Evolutionary conservation across 371 early-diverging fungal genomes (phyloP).

Genomic region (Chytridium lagenaria): DNA sequence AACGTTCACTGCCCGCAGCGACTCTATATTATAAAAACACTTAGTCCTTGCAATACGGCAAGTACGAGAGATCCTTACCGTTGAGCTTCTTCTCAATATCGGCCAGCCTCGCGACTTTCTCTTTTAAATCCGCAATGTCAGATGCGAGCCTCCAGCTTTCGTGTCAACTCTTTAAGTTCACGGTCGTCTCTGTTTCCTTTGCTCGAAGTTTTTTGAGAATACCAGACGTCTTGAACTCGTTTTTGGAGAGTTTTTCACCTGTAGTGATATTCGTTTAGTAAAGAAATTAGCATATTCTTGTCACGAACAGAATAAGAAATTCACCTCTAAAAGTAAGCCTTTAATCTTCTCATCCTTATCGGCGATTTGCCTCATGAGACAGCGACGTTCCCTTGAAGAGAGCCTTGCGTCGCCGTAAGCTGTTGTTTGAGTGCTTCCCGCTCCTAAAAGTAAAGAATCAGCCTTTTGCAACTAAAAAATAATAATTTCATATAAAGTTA

Average conservation of each 20-base stretch:
- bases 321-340: slow-evolving; percentile 65
- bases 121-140: slow-evolving; percentile 62
- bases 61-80: slow-evolving; percentile 44
- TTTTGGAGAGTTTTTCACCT: slow-evolving; percentile 82
- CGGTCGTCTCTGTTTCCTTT: slow-evolving; percentile 73
- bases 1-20: slow-evolving; percentile 54
- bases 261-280: no score
- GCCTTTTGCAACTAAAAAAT: not conserved
- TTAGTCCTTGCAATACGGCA: not conserved
- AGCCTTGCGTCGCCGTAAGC: slow-evolving; percentile 33
- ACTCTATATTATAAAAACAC: slow-evolving; percentile 42
- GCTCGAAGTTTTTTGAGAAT: slow-evolving; percentile 74
- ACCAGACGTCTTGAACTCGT: slow-evolving; percentile 74
- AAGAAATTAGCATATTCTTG: slow-evolving; percentile 9
- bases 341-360: slow-evolving; percentile 69
- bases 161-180: slow-evolving; percentile 59
- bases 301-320: not conserved
- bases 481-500: slow-evolving; percentile 11
- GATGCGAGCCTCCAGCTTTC: slow-evolving; percentile 63
- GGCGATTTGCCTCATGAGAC: slow-evolving; percentile 57
- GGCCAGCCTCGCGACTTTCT: slow-evolving; percentile 52
- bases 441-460: slow-evolving; percentile 25
- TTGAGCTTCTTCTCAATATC: slow-evolving; percentile 64
- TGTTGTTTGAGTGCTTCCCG: slow-evolving; percentile 34
- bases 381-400: slow-evolving; percentile 56